Conservation (phyloP, 768 basidiomycete genomes). For the Leccinum longicurvipes region DNA sequence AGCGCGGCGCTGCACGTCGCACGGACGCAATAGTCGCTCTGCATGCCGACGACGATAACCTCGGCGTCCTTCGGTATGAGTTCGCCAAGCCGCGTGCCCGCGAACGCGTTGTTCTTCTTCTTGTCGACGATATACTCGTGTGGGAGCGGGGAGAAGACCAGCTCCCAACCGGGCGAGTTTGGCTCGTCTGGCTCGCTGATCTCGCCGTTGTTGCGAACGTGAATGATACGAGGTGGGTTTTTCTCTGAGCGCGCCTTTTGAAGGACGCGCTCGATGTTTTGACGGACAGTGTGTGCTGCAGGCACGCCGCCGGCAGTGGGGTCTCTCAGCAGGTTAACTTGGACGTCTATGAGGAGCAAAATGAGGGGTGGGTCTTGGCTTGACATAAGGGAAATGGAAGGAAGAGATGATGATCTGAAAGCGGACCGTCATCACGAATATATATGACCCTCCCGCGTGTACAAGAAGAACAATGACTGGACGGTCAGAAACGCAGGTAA, state of each 20-base stretch:
- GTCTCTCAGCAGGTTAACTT: conserved; percentile 46
- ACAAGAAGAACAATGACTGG: neutral
- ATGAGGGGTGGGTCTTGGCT: conserved; percentile 35
- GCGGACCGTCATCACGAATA: conserved; percentile 1
- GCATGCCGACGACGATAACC: conserved; percentile 63
- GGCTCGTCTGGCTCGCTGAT: conserved; percentile 59
- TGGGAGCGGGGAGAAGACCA: conserved; percentile 49
- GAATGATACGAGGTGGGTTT: conserved; percentile 56
- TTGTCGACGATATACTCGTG: conserved; percentile 62
- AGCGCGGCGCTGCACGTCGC: conserved; percentile 61
- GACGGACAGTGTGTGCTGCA: conserved; percentile 36
- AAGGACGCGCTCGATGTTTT: conserved; percentile 51
- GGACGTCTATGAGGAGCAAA: conserved; percentile 59
- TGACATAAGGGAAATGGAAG: neutral
- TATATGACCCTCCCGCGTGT: neutral
- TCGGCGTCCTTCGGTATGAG: conserved; percentile 53
- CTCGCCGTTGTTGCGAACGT: conserved; percentile 66
- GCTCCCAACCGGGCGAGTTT: conserved; percentile 55
- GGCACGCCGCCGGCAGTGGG: conserved; percentile 55
- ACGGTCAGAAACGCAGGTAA: neutral
- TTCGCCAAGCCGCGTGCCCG: conserved; percentile 50
- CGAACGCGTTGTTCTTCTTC: conserved; percentile 67
- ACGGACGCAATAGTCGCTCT: conserved; percentile 61
- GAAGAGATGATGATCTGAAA: neutral
- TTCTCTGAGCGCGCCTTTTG: conserved; percentile 44